Percentiles rank a stretch among this genome's conserved stretches.
These are phyloP conservation scores for Candida ascalaphidarum DNA, from an alignment of 805 yeast species.

Conservation along the genomic window DNA sequence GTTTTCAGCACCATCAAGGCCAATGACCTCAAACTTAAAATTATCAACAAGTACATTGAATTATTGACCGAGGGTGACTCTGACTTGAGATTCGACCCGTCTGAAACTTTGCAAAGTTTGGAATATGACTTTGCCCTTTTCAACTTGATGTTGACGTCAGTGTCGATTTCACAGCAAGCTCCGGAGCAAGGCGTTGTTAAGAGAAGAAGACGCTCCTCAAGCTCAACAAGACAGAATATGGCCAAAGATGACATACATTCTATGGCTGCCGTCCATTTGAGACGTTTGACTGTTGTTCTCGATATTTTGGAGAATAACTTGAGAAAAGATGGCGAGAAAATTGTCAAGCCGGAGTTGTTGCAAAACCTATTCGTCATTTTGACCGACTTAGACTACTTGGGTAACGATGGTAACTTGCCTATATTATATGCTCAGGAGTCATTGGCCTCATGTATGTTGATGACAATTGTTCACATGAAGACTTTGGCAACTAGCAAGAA, in stretches of 20 bases:
- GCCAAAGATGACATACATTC: conserved; percentile 60
- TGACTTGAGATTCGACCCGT: conserved; percentile 24
- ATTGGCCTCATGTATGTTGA: conserved; percentile 76
- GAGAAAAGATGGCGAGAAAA: conserved; percentile 18
- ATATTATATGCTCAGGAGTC: conserved; percentile 88
- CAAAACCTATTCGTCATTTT: conserved; percentile 50
- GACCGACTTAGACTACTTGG: conserved; percentile 74
- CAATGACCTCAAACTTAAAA: conserved; percentile 44
- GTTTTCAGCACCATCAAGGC: conserved; percentile 49
- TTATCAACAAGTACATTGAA: conserved; percentile 41
- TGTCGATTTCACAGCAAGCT: conserved; percentile 42
- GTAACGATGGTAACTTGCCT: conserved; percentile 86
- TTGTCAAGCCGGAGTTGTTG: conserved; percentile 38
- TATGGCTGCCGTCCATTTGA: conserved; percentile 72
- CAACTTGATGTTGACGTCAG: conserved; percentile 26
- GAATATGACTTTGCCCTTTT: conserved; percentile 48
- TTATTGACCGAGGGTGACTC: conserved; percentile 42
- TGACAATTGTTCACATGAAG: conserved; percentile 52
- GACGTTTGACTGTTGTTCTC: conserved; percentile 66
- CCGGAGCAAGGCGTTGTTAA: conserved; percentile 52
- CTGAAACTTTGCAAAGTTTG: conserved; percentile 44
- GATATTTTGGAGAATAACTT: conserved; percentile 63
- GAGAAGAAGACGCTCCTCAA: conserved; percentile 75
- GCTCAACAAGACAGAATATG: conserved; percentile 68
- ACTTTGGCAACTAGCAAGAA: conserved; percentile 13